A percentile compares a stretch with the other conserved stretches of the same genome.
Evolutionary conservation across 164 flowering plant species (phyloP).

Genomic region (Dillenia turbinata): DNA sequence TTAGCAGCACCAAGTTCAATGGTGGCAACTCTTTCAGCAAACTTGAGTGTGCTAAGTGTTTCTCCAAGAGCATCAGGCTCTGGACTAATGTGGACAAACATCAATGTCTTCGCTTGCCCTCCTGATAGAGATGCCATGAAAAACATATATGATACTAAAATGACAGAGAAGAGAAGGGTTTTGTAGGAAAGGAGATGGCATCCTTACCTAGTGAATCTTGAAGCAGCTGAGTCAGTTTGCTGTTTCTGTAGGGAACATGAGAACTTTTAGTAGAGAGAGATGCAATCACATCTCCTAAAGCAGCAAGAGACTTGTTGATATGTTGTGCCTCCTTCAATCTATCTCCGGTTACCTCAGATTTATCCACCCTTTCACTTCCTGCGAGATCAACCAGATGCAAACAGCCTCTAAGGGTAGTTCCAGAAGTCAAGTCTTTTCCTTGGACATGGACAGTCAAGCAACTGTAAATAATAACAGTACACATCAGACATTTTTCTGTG

Average conservation of each 20-base stretch:
- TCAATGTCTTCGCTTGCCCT: slow-evolving; percentile 70
- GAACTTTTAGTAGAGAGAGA: slow-evolving; percentile 61
- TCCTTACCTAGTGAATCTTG: slow-evolving; percentile 79
- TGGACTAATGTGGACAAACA: slow-evolving; percentile 71
- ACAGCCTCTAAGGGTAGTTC: slow-evolving; percentile 55
- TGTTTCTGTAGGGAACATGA: slow-evolving; percentile 79
- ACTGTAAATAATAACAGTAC: slow-evolving; percentile 30
- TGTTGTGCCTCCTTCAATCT: slow-evolving; percentile 77
- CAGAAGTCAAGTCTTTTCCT: slow-evolving; percentile 66
- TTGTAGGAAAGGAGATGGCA: background rate
- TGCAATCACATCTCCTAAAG: slow-evolving; percentile 80
- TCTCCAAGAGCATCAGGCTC: slow-evolving; percentile 56
- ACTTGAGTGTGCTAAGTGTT: slow-evolving; percentile 61
- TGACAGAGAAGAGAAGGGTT: too few species aligned
- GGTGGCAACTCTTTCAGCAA: slow-evolving; percentile 65
- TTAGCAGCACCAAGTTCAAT: slow-evolving; percentile 66
- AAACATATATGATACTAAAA: too few species aligned
- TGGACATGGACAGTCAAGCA: slow-evolving; percentile 84
- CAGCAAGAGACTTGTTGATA: slow-evolving; percentile 79
- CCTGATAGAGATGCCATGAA: slow-evolving; percentile 22
- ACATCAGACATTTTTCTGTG: too few species aligned
- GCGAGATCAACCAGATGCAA: slow-evolving; percentile 90
- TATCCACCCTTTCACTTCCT: slow-evolving; percentile 82
- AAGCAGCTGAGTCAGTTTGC: slow-evolving; percentile 79
- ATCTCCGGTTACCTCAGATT: slow-evolving; percentile 72